Base-by-base conservation (phyloP, 2,329 filamentous ascomycete genomes). In the Aureobasidium sp. region DNA sequence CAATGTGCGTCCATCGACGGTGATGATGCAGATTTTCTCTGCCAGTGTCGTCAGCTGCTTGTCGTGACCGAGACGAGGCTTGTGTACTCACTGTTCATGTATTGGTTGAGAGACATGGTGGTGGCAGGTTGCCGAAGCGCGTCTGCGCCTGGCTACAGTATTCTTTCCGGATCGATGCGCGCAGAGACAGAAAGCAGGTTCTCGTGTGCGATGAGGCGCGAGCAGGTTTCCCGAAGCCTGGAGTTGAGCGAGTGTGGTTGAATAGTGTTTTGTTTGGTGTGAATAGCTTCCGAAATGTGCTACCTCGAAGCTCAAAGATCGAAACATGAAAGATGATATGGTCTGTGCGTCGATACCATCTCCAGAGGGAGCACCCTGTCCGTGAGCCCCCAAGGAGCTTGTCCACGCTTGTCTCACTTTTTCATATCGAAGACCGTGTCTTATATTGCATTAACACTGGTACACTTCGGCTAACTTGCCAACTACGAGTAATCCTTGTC, bases 1-100 rank as follows among this genome's bases (percentile, higher is more conserved):
- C 62, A 80, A 74, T 49, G 90, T 95, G 68, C 93, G 87, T 55
- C 93, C 94, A 75, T 97, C 94, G 67, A 90, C 88, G 29, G 94
- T 97, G 65, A 97, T 83, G 69, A 97, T 87, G 61, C 92, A 81
- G 67, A 97, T 90, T 75, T 90, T 95, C 76, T 96, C 94, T 96
- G 57, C n/a, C 6, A 17, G 15, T 70, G 45, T 63, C 35, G 61
- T 65, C 64, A 72, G 69, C 75, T 66, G 74, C 71, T 46, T 37
- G 42, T 35, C 2, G 31, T 19, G 29, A 23, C 13, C 19, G 25
- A n/a, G 51, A 40, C 2, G 2, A 4, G 9, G 33, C 27, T 8
- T 10, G 1, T 38, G 8, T 29, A 60, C 67, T 59, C 67, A 75
- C 75, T 76, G 67, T 76, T 75, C 33, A 77, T 66, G 67, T 77